Base-by-base conservation (phyloP, 1,139 yeast species). In the Saccharomyces pastorianus region DNA sequence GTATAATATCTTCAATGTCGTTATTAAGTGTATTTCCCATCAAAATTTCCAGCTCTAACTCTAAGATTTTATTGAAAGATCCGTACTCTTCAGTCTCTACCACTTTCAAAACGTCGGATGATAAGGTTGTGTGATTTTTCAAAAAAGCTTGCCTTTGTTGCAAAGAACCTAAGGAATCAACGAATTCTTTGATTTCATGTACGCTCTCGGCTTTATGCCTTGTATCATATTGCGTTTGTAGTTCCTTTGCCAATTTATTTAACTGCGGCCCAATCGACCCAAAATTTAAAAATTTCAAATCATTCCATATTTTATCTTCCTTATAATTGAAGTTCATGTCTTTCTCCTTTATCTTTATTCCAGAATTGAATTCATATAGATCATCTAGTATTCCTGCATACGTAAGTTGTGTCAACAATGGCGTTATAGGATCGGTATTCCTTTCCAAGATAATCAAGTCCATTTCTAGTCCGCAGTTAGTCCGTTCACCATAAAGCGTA, bases 301-400 rank as follows among this genome's bases (percentile, higher is more conserved):
- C 75, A 17, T 74, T 69, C 67, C 78, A 77, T 25, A 80, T 66
- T 2, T 69, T 69, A 57, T 77, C 81, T 11, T 60, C 61, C 11
- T 55, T 56, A 46, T 61, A 60, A 34, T 64, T 60, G 7, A 69
- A 53, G 4, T 58, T 56, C 6, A 47, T 58, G 14, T 57, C 72
- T 7, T 69, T 61, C 7, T 68, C 61, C 1, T 61, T 60, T 3
- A 75, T 72, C 8, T 78, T 61, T 28, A 73, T 9, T 9, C 38
- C 38, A 71, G 8, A 81, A 74, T 48, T 76, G 73, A 52, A 81
- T 79, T 79, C 81, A 61, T 83, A 76, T 26, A 83, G 69, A 64
- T 90, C 96, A 66, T 88, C 91, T 25, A 90, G 74, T 13, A 93
- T 73, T 0, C 99, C 99, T 38, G 81, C 78, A 66, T 91, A 93